Percentiles rank a stretch among this genome's conserved stretches.
phyloP scores from a whole-genome alignment of 1,284 basidiomycete genomes.

The Leccinum pallidistipes region DNA sequence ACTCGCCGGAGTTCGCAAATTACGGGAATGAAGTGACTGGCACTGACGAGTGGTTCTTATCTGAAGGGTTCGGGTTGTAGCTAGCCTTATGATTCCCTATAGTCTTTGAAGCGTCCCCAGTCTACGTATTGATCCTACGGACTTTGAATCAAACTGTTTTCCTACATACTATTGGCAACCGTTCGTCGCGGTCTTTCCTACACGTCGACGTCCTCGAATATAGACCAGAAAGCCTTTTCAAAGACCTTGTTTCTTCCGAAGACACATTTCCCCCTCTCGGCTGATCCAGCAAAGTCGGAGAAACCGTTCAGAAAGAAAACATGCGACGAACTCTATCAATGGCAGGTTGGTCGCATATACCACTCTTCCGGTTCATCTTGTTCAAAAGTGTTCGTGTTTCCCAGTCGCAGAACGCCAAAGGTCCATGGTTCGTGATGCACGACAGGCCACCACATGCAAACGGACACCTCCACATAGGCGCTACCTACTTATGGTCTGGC shows the following conservation, averaged over 20 bases:
- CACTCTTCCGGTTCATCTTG: slow-evolving; percentile 1
- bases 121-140: no score
- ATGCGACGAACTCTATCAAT: slow-evolving; percentile 77
- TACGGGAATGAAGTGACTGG: no score
- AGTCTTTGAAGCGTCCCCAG: no score
- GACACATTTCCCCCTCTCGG: slow-evolving; percentile 79
- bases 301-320: slow-evolving; percentile 63
- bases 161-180: no score
- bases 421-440: slow-evolving; percentile 82
- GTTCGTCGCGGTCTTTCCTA: slow-evolving; percentile 20
- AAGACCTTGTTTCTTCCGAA: slow-evolving; percentile 83
- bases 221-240: slow-evolving; percentile 41
- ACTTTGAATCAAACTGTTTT: no score
- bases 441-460: slow-evolving; percentile 99
- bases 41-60: no score
- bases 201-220: slow-evolving; percentile 1
- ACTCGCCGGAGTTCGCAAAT: no score
- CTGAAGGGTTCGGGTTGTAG: no score
- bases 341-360: slow-evolving; percentile 67
- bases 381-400: slow-evolving; percentile 5
- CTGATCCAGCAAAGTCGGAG: slow-evolving; percentile 67
- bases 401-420: slow-evolving; percentile 64
- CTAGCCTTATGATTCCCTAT: no score
- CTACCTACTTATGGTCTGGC: slow-evolving; percentile 19
- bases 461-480: slow-evolving; percentile 93